phyloP scores from a whole-genome alignment of 768 basidiomycete species.

The Termitomyces heimii region DNA sequence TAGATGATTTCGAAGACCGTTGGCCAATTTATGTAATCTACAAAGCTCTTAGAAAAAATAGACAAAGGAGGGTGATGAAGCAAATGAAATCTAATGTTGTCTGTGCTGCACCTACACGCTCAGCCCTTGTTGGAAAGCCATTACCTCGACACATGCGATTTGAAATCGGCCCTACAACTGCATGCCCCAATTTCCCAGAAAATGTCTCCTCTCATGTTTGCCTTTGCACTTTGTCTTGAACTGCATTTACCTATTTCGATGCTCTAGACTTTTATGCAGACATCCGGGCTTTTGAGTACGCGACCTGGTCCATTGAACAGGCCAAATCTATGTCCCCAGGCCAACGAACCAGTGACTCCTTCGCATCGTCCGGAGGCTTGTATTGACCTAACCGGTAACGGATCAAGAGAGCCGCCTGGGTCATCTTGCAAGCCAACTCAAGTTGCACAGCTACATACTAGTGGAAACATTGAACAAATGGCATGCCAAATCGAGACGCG shows the following conservation, averaged over 20 bases:
- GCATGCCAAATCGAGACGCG: too few relatives aligned
- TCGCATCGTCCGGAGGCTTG: background rate
- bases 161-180: too few relatives aligned
- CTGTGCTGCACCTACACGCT: background rate
- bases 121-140: background rate
- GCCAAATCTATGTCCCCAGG: too few relatives aligned
- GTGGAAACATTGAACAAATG: too few relatives aligned
- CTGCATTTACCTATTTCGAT: background rate
- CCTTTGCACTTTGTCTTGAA: background rate
- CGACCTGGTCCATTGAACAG: background rate
- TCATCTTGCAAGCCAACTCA: background rate
- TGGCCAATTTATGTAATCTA: background rate
- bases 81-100: background rate
- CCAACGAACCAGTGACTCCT: background rate
- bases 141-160: background rate
- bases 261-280: background rate
- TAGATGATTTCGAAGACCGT: background rate
- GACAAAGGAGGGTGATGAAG: accelerated
- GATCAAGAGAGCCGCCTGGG: background rate
- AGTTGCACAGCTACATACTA: background rate
- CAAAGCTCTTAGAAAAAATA: accelerated
- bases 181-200: too few relatives aligned
- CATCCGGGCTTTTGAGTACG: background rate
- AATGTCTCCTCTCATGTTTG: background rate
- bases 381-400: background rate